Conservation (phyloP, 1,139 yeast species). For the Yamadazyma trypodendri region DNA sequence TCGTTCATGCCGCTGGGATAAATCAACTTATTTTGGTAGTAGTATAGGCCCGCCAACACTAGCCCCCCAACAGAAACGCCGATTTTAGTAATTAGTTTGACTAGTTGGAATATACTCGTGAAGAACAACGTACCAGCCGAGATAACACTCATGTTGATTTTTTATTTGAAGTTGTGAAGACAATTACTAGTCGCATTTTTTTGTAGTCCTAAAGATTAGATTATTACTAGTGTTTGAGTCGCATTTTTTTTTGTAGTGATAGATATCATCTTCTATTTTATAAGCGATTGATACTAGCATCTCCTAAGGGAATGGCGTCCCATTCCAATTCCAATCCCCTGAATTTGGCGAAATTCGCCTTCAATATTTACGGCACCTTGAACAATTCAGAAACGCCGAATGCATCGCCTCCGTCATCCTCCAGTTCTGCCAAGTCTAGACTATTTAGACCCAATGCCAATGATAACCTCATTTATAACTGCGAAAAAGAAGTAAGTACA, state of each 20-base stretch:
- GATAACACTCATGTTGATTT: constrained; percentile 10
- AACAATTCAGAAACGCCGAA: constrained; percentile 10
- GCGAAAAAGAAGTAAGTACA: constrained; percentile 30
- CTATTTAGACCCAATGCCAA: constrained; percentile 4
- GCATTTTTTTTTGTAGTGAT: too few species aligned
- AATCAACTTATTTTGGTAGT: constrained; percentile 66
- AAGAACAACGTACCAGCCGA: constrained; percentile 11
- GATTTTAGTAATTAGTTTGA: constrained; percentile 24
- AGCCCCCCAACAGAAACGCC: constrained; percentile 38
- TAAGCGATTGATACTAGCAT: too few species aligned
- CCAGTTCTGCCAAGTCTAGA: constrained; percentile 18
- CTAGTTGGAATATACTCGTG: constrained; percentile 12
- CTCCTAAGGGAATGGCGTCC: background rate
- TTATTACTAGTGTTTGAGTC: too few species aligned
- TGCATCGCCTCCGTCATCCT: constrained; percentile 20
- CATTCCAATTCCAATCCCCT: constrained; percentile 12
- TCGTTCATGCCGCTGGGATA: constrained; percentile 83
- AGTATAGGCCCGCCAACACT: constrained; percentile 56
- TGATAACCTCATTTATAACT: constrained; percentile 22
- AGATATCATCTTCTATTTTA: too few species aligned
- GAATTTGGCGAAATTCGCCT: constrained; percentile 34
- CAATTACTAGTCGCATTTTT: too few species aligned
- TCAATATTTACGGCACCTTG: constrained; percentile 32
- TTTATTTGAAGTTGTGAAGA: too few species aligned
- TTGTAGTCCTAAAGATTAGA: too few species aligned